Evolutionary conservation across 2,329 filamentous ascomycete genomes (phyloP).

Genomic region (Cryphonectria parasitica): DNA sequence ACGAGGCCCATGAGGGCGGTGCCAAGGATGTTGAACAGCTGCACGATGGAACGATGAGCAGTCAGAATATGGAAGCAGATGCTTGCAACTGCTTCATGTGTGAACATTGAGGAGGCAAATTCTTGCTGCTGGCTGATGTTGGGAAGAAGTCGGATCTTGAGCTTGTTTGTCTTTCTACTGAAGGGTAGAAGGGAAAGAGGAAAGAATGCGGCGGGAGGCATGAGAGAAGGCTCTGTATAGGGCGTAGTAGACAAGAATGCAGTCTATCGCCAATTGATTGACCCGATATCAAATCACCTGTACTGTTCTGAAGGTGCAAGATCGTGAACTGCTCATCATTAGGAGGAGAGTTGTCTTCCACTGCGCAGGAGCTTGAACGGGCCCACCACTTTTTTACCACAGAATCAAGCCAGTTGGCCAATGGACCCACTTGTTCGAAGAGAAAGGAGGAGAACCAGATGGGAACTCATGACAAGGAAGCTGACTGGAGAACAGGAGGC

Average conservation of each 20-base stretch:
- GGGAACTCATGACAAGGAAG: neutral
- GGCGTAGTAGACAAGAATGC: neutral
- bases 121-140: neutral
- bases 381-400: constrained; percentile 2
- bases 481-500: neutral
- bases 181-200: neutral
- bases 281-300: neutral
- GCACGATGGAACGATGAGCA: neutral
- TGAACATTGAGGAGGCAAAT: neutral
- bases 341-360: neutral
- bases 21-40: constrained; percentile 9
- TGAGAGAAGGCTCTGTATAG: neutral
- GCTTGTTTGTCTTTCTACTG: neutral
- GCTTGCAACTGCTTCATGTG: too few species aligned
- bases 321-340: neutral
- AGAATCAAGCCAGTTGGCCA: constrained; percentile 6
- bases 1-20: constrained; percentile 1
- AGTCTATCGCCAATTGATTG: neutral
- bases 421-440: constrained; percentile 8
- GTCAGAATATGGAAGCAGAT: neutral
- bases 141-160: neutral
- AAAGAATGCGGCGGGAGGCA: neutral
- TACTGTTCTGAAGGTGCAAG: neutral
- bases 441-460: neutral
- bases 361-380: neutral